Conservation (phyloP, 306 rosid species). For the Psophocarpus tetragonolobus region DNA sequence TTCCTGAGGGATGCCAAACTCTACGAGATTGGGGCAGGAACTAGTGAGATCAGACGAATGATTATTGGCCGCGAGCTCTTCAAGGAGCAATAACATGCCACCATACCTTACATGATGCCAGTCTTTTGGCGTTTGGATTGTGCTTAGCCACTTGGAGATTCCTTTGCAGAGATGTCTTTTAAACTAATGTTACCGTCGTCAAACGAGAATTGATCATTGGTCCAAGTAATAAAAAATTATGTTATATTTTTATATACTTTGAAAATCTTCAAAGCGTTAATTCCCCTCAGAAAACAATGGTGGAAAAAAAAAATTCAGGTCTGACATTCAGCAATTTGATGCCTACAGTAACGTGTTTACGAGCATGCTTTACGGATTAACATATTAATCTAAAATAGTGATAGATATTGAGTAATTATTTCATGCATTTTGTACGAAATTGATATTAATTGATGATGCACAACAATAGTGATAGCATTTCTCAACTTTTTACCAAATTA, state of each 20-base stretch:
- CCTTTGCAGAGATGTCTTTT: not conserved
- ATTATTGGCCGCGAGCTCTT: conserved; percentile 89
- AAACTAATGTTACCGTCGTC: conserved; percentile 27
- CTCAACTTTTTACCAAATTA: not conserved
- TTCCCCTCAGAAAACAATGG: not conserved
- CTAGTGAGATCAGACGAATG: conserved; percentile 91
- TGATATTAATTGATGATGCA: not conserved
- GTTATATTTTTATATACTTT: not conserved
- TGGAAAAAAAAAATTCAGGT: not conserved
- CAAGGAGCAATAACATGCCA: conserved; percentile 58
- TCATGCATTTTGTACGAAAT: not conserved
- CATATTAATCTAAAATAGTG: not conserved
- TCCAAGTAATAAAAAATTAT: conserved; percentile 2
- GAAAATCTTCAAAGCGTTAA: conserved; percentile 4
- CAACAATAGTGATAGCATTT: conserved; percentile 6
- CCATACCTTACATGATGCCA: not conserved
- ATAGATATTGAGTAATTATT: not conserved
- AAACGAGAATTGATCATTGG: conserved; percentile 12
- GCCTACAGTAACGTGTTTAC: not conserved
- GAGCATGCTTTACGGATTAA: not conserved
- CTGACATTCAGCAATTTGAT: not conserved
- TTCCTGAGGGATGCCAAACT: conserved; percentile 87
- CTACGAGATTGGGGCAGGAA: conserved; percentile 91
- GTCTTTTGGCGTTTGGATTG: not conserved
- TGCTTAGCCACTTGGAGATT: conserved; percentile 5